A percentile compares a stretch with the other conserved stretches of the same genome.
Conservation (phyloP, 768 basidiomycete species). For the Mycena sanguinolenta region DNA sequence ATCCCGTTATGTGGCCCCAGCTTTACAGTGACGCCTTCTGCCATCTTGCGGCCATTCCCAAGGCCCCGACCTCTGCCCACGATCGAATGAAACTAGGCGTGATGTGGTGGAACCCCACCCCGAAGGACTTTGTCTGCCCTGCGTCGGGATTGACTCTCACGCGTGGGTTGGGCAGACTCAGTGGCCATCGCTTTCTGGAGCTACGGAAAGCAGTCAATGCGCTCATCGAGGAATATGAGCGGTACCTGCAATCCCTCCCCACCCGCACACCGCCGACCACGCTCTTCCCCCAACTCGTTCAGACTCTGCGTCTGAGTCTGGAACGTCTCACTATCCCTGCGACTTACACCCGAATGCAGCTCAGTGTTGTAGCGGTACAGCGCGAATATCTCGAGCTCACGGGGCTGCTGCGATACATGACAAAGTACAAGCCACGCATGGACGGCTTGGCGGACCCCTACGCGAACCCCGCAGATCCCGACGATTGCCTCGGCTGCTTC, state of each 20-base stretch:
- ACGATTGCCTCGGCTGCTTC: constrained; percentile 19
- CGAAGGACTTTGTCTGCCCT: too few species aligned
- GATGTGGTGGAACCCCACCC: too few species aligned
- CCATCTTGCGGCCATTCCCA: background rate
- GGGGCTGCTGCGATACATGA: too few species aligned
- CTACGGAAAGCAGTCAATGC: too few species aligned
- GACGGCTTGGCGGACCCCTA: constrained; percentile 14
- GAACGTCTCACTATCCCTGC: background rate
- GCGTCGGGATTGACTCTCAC: too few species aligned
- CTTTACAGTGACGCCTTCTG: background rate
- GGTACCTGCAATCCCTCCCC: too few species aligned
- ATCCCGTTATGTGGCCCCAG: background rate
- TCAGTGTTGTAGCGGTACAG: too few species aligned
- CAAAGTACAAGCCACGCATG: too few species aligned
- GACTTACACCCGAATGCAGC: background rate
- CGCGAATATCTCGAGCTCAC: too few species aligned
- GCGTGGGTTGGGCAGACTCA: too few species aligned
- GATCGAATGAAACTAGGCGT: background rate
- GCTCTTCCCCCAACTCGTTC: too few species aligned
- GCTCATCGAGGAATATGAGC: background rate
- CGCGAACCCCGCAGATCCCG: background rate
- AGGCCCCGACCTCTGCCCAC: background rate
- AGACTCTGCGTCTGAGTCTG: background rate
- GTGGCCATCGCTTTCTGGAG: background rate
- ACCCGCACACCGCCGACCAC: background rate